Evolutionary conservation across 352 stramenopile species (phyloP).

Genomic region (Paralagenidium karlingii): DNA sequence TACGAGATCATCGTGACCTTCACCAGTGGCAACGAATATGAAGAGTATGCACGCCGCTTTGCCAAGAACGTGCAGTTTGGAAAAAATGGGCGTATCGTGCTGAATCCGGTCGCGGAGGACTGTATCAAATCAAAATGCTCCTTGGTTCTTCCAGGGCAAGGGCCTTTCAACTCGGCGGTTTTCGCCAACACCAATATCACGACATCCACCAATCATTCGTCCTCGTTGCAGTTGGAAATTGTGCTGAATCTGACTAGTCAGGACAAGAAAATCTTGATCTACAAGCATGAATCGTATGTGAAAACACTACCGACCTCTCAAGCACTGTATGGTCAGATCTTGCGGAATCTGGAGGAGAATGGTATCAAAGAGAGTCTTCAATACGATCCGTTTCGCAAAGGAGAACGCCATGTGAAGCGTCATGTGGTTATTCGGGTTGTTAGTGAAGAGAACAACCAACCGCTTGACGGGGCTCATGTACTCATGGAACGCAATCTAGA

Average conservation of each 20-base stretch:
- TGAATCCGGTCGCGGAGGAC: conserved; percentile 8
- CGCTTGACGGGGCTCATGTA: conserved; percentile 30
- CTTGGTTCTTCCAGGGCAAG: neutral
- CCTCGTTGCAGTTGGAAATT: conserved; percentile 15
- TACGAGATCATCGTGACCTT: conserved; percentile 32
- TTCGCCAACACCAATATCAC: no score
- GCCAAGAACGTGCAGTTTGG: conserved; percentile 53
- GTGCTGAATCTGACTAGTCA: conserved; percentile 25
- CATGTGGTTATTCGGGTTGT: conserved; percentile 34
- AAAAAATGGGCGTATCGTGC: conserved; percentile 34
- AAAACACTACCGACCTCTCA: conserved; percentile 27
- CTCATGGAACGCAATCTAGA: conserved; percentile 46
- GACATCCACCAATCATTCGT: no score
- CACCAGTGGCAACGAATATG: conserved; percentile 8
- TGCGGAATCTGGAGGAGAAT: conserved; percentile 27
- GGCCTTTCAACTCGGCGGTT: neutral
- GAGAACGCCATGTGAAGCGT: conserved; percentile 30
- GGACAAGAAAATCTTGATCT: conserved; percentile 22
- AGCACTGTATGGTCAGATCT: conserved; percentile 28
- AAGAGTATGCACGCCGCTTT: conserved; percentile 26
- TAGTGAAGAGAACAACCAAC: conserved; percentile 30
- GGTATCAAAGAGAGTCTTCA: conserved; percentile 58
- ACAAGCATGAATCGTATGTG: conserved; percentile 17
- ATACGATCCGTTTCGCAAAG: conserved; percentile 37
- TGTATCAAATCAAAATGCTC: neutral